Evolutionary conservation across 148 eudicot genomes (phyloP), one percentile per base, ranked within the genome.

Genomic region (Amaranthus hypochondriacus): DNA sequence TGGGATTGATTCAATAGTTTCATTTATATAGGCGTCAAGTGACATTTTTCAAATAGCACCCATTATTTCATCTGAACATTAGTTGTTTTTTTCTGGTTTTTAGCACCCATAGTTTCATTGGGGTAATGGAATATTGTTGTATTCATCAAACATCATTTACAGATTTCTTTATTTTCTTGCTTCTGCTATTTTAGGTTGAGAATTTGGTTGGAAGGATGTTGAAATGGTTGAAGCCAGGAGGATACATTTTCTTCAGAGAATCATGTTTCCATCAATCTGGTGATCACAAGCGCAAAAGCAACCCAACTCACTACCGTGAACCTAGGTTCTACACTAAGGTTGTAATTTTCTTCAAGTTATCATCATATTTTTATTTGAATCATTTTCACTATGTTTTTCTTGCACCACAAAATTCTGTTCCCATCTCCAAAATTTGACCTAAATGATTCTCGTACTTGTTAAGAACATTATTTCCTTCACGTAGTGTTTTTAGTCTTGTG

Each of bases 191-290:
- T 53, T 83, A 95, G 99, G 97, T 95, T 63, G 91, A 90, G 76
- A 59, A 84, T 73, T 83, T 96, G 83, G 95, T 75, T 28, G 81
- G 81, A 69, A 87, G 88, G 84, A 82, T 96, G 89, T 84, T 90
- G 71, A 87, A 82, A 81, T 96, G 99, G 99, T 76, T 96, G 77
- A 96, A 90, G 83, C 89, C 88, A 66, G 97, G 99, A 47, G 99
- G 99, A 14, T 82, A 71, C 76, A 90, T 96, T 50, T 92, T 92
- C 81, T 96, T 96, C 84, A 85, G 99, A 72, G 99, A 96, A 70
- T 96, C 99, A 46, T 96, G 99, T 71, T 96, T 96, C 80, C 99
- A 96, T 82, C 99, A 89, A 79, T 96, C 99, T 68, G 99, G 99
- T 48, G 99, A 96, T 75, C 85, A 81, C 86, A 96, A 92, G 86